Evolutionary conservation across 2,329 filamentous ascomycete genomes (phyloP).

Genomic region (Chaetomiaceae sp.): DNA sequence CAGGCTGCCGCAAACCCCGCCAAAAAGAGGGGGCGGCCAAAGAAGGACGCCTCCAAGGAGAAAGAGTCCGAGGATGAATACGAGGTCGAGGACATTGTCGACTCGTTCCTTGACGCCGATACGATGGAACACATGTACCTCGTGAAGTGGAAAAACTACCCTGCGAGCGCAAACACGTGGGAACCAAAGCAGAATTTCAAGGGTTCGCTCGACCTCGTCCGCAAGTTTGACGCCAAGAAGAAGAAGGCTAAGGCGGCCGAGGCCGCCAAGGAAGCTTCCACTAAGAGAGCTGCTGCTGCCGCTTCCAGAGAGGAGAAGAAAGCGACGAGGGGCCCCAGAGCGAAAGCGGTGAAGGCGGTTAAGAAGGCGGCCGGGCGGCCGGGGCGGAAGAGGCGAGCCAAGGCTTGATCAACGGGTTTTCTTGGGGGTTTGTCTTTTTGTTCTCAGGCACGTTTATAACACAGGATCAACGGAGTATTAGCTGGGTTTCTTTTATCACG

Average conservation of each 20-base stretch:
- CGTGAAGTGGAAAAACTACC: constrained; percentile 52
- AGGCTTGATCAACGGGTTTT: background rate
- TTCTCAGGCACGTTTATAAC: background rate
- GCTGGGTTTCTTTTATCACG: background rate
- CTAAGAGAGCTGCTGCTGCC: background rate
- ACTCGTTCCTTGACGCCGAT: constrained; percentile 36
- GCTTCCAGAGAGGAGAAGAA: constrained; percentile 2
- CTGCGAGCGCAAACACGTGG: constrained; percentile 47
- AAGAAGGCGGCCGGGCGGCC: constrained; percentile 12
- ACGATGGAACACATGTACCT: constrained; percentile 41
- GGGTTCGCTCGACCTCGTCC: constrained; percentile 37
- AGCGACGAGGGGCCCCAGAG: constrained; percentile 1
- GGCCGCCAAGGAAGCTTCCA: constrained; percentile 11
- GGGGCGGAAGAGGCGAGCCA: constrained; percentile 1
- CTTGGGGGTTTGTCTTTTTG: background rate
- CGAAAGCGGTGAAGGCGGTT: constrained; percentile 14
- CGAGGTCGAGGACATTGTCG: constrained; percentile 47
- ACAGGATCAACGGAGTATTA: background rate
- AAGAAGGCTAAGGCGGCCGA: constrained; percentile 19
- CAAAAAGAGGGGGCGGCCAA: constrained; percentile 19
- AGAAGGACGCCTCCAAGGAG: constrained; percentile 13
- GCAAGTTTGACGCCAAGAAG: constrained; percentile 35
- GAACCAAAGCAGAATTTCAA: constrained; percentile 45
- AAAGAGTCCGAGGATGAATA: constrained; percentile 33
- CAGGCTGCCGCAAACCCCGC: constrained; percentile 17